Base-by-base conservation (phyloP, 129 eudicot genomes). In the Flaveria linearis region DNA sequence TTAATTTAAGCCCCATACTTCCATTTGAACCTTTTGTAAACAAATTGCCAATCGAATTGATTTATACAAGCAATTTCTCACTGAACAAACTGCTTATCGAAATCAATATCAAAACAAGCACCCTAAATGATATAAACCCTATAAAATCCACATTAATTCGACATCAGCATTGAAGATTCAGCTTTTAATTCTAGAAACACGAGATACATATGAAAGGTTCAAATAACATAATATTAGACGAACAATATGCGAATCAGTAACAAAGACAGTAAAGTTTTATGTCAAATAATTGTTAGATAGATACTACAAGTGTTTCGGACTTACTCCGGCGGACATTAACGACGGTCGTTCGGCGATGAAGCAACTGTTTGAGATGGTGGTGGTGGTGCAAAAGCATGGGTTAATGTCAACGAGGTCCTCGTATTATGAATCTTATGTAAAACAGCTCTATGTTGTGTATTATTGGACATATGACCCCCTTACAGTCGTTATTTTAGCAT, bases 311-410 rank as follows among this genome's bases (percentile, higher is more conserved):
- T 68, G 55, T 43, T 68, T 68, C 1, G 10, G 18, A 12, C 10
- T 68, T 68, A 68, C 72, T 42, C 30, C 53, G 52, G 30, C 53
- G 15, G 72, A 67, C 9, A 39, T 30, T 41, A 23, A 41, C 41
- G 51, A 41, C 39, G 16, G 36, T 26, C 11, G 53, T 43, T 43
- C 42, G 64, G 65, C 36, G 65, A 23, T 23, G 15, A 9, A 22
- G 43, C 20, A 62, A 60, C 12, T 26, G 10, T 30, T 5, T 62
- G 43, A 62, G 18, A 28, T 30, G 30, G 16, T 62, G 41, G 33
- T 28, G 33, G 60, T 17, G 61, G 3, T 57, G 64, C 26, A 20
- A 57, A 57, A 55, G 6, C 18, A 50, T 50, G 18, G 17, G 16
- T 50, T 13, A 50, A 55, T n/a, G 61, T 55, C 11, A 18, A 23